A percentile compares a stretch with the other conserved stretches of the same genome.
phyloP scores from a whole-genome alignment of 164 flowering plant genomes.

The Tetracentron sinense region DNA sequence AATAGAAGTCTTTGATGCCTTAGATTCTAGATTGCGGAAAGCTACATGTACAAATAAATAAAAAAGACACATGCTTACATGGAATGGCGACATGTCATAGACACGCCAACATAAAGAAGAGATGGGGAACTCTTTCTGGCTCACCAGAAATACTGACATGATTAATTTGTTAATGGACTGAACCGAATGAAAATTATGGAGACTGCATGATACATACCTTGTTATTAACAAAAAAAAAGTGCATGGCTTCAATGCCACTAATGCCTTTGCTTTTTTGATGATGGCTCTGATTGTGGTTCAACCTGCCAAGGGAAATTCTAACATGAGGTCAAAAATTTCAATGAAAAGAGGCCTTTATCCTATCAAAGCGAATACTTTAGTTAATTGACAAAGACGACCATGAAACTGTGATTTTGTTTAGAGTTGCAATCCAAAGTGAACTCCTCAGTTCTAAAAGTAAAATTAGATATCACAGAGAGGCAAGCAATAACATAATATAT shows the following conservation, averaged over 20 bases:
- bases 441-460: too few species aligned
- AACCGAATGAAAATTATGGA: not conserved
- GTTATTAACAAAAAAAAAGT: not conserved
- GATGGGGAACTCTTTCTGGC: not conserved
- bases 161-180: not conserved
- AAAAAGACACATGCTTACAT: constrained; percentile 6
- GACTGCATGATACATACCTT: not conserved
- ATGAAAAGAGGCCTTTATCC: too few species aligned
- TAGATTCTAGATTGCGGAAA: not conserved
- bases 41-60: constrained; percentile 16
- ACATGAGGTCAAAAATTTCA: not conserved
- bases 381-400: too few species aligned
- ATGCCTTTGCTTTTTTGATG: constrained; percentile 11
- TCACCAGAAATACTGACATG: not conserved
- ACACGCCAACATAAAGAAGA: not conserved
- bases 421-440: too few species aligned
- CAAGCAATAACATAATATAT: too few species aligned
- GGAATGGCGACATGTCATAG: constrained; percentile 1
- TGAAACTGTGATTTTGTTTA: too few species aligned
- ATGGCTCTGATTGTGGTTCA: constrained; percentile 11
- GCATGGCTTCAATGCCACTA: constrained; percentile 1
- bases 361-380: too few species aligned
- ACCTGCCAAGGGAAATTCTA: constrained; percentile 3
- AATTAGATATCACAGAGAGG: too few species aligned
- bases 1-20: constrained; percentile 3